Evolutionary conservation across 139 green algal species (phyloP).

Genomic region (Choricystis sp.): DNA sequence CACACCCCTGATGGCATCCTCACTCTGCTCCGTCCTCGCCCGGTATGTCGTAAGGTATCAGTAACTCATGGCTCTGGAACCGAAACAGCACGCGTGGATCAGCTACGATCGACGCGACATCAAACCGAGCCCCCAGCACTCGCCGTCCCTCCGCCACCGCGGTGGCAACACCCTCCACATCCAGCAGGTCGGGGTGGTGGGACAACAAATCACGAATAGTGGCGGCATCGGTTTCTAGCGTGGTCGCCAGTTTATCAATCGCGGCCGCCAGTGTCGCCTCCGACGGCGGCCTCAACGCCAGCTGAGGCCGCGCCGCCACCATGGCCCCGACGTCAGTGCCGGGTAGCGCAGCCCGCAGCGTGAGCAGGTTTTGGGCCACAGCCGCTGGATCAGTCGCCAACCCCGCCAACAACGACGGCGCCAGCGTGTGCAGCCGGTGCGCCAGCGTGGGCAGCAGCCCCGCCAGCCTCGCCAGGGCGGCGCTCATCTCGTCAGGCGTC

Average conservation of each 20-base stretch:
- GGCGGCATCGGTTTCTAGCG: too few relatives aligned
- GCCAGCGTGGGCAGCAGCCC: constrained; percentile 31
- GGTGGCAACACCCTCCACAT: constrained; percentile 36
- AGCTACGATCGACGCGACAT: too few relatives aligned
- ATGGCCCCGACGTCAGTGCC: constrained; percentile 29
- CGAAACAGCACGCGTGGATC: neutral
- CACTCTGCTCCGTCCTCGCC: too few relatives aligned
- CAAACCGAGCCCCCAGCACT: too few relatives aligned
- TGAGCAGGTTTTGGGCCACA: constrained; percentile 33
- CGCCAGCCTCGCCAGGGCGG: constrained; percentile 26
- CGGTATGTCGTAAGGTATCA: neutral
- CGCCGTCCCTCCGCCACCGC: constrained; percentile 33
- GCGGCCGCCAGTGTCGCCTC: neutral
- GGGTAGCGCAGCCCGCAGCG: constrained; percentile 43
- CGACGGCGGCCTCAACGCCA: constrained; percentile 31
- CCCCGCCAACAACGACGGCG: constrained; percentile 19
- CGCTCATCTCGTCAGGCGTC: constrained; percentile 35
- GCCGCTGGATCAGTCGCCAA: constrained; percentile 37
- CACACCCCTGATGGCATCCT: too few relatives aligned
- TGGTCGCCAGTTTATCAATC: too few relatives aligned
- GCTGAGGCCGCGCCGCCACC: constrained; percentile 25
- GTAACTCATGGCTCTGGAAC: neutral
- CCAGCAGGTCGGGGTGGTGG: constrained; percentile 37
- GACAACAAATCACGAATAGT: neutral
- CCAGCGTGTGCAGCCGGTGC: constrained; percentile 20